Evolutionary conservation across 306 rosid genomes (phyloP).

Genomic region (Herpetospermum pedunculosum): DNA sequence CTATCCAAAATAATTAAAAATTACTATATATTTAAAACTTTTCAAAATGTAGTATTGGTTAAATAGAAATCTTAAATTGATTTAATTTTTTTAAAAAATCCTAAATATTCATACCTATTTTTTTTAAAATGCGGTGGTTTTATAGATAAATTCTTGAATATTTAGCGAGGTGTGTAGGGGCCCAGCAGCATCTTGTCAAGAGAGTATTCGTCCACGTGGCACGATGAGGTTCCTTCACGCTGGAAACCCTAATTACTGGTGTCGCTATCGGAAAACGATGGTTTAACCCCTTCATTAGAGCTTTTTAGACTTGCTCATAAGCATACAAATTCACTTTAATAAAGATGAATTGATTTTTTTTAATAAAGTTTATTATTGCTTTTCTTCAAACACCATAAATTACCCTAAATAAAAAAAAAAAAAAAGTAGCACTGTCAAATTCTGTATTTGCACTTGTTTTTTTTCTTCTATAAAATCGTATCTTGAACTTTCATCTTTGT

Average conservation of each 20-base stretch:
- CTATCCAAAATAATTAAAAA: too few species aligned
- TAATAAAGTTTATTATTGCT: neutral
- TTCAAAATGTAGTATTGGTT: too few species aligned
- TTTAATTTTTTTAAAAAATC: too few species aligned
- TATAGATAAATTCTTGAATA: neutral
- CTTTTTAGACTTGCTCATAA: neutral
- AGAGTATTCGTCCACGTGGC: neutral
- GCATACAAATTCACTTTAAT: constrained; percentile 8
- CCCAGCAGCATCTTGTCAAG: neutral
- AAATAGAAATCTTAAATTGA: too few species aligned
- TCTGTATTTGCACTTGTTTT: neutral
- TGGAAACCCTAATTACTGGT: neutral
- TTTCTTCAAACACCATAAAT: neutral
- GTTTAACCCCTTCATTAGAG: constrained; percentile 6
- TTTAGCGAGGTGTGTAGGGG: neutral
- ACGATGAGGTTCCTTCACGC: neutral
- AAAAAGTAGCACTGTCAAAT: neutral
- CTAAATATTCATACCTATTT: too few species aligned
- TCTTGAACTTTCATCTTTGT: neutral
- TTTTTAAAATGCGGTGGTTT: too few species aligned
- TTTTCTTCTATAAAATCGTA: neutral
- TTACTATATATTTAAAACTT: too few species aligned
- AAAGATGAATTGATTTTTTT: neutral
- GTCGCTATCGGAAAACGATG: neutral
- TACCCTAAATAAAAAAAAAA: neutral